Percentiles rank a stretch among this genome's conserved stretches.
Evolutionary conservation across 1,139 yeast genomes (phyloP).

Genomic region (Lizanozyma gosingica): DNA sequence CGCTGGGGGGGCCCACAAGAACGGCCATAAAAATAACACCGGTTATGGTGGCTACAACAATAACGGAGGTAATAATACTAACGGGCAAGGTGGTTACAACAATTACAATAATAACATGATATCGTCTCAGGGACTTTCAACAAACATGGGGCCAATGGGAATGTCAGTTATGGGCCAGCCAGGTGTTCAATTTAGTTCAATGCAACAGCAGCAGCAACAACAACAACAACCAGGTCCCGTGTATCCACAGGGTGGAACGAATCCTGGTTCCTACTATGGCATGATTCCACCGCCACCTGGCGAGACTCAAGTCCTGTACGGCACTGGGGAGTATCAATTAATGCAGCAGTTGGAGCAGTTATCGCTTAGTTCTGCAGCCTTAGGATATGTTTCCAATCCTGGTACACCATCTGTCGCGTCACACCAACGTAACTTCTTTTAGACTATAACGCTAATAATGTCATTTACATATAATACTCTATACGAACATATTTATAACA

Average conservation of each 20-base stretch:
- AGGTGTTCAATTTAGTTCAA: constrained; percentile 3
- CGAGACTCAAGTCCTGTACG: not conserved
- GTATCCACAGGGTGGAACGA: not conserved
- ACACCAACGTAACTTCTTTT: not conserved
- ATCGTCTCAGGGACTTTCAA: constrained; percentile 2
- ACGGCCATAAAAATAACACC: constrained; percentile 11
- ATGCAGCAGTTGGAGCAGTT: constrained; percentile 44
- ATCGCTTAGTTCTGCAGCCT: constrained; percentile 40
- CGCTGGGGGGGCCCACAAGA: too few species aligned
- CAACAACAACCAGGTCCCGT: not conserved
- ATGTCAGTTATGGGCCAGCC: constrained; percentile 1
- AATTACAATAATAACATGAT: constrained; percentile 5
- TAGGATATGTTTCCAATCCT: constrained; percentile 21
- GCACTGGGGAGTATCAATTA: constrained; percentile 13
- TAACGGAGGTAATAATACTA: constrained; percentile 9
- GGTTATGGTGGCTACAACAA: constrained; percentile 6
- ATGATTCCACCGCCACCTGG: not conserved
- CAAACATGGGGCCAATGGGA: constrained; percentile 5
- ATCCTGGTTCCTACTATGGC: not conserved
- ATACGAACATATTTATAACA: too few species aligned
- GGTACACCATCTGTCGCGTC: not conserved
- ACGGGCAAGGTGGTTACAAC: constrained; percentile 2
- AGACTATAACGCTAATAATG: too few species aligned
- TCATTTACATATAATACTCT: too few species aligned
- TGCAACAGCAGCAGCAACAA: constrained; percentile 4